Base-by-base conservation (phyloP, 805 yeast species). In the Maudiozyma saulgeensis region DNA sequence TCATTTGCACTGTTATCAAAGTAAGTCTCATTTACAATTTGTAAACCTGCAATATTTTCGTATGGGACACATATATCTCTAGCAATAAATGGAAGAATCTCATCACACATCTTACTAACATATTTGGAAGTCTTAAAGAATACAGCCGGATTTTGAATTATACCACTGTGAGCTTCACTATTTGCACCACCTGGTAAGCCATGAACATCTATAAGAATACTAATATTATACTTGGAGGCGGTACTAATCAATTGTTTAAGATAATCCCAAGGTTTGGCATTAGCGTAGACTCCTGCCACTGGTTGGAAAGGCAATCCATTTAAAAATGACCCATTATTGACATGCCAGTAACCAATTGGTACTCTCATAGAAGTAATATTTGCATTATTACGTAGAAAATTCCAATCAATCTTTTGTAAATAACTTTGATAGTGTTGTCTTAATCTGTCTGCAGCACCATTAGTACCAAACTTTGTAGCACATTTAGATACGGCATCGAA, bases 121-220 rank as follows among this genome's bases (percentile, higher is more conserved):
- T 26, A 72, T 59, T 35, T 66, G 56, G 42, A 42, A 80, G 41
- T 69, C 61, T 2, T 75, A 75, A 43, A 81, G 70, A 47, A 68
- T 49, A 53, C 25, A 6, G 62, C 57, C 4, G 52, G 38, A 7
- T 48, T 48, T 37, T 51, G 49, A n/a, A 32, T 47, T 46, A 80
- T 82, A 9, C 98, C 98, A 56, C 91, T 81, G 64, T 90, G 97
- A 45, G 82, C 87, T 32, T 82, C 84, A 1, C 80, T 76, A 60
- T 93, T 91, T 23, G 97, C 97, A 37, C 97, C 97, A 13, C 87
- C 88, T 4, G 97, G 97, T 9, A 91, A 66, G 0, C 85, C 97
- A 67, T 93, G 98, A 41, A 91, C 59, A 66, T 91, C 98, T 15
- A 91, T 76, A 48, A 91, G 59, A 0, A 91, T 81, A 12, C 88